Evolutionary conservation across 345 rosid species (phyloP).

Genomic region (Physaria fendleri): DNA sequence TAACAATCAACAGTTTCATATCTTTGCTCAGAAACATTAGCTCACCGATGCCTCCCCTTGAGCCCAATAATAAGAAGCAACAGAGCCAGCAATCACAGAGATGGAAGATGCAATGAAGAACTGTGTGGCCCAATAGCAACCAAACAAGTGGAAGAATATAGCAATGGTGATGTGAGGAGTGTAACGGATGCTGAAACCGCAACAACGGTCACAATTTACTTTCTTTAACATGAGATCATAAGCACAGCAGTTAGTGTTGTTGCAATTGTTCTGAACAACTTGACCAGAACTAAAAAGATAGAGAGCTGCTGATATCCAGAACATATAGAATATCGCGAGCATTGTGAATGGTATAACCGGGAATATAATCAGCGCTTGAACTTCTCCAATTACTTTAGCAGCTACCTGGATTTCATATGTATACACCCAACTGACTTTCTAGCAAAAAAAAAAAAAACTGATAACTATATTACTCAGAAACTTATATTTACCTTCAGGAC

Average conservation of each 20-base stretch:
- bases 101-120: constrained; percentile 78
- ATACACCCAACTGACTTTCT: constrained; percentile 1
- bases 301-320: constrained; percentile 89
- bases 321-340: constrained; percentile 89
- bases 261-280: constrained; percentile 72
- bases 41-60: constrained; percentile 80
- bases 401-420: constrained; percentile 61
- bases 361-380: constrained; percentile 84
- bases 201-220: constrained; percentile 85
- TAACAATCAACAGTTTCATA: neutral
- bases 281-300: constrained; percentile 91
- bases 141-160: constrained; percentile 87
- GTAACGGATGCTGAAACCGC: constrained; percentile 81
- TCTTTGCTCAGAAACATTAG: neutral
- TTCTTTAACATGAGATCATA: constrained; percentile 70
- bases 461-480: neutral
- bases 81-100: constrained; percentile 88
- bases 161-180: constrained; percentile 90
- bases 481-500: constrained; percentile 72
- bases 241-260: constrained; percentile 67
- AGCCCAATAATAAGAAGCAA: constrained; percentile 97
- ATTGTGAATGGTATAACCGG: constrained; percentile 69
- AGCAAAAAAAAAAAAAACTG: constrained; percentile 6
- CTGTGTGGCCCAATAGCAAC: constrained; percentile 97
- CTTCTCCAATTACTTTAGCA: constrained; percentile 98